Evolutionary conservation across 2,329 filamentous ascomycete genomes (phyloP).

Genomic region (Nemania bipapillata): DNA sequence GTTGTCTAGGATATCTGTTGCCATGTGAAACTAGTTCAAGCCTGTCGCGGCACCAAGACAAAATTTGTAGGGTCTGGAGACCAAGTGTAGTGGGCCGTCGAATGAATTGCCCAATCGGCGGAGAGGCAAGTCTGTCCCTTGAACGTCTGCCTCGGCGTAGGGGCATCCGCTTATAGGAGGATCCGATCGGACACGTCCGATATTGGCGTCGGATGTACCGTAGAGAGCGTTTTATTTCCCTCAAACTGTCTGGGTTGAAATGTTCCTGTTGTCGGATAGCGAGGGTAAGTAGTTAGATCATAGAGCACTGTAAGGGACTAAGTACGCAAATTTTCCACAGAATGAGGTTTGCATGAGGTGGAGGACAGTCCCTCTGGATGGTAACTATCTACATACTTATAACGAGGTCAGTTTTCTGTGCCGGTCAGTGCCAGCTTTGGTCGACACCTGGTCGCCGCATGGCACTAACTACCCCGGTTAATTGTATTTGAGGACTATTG

Average conservation of each 20-base stretch:
- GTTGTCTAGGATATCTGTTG: conserved; percentile 4
- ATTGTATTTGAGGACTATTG: too few relatives aligned
- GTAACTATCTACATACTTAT: neutral
- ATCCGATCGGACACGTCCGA: conserved; percentile 36
- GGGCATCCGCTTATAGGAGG: conserved; percentile 17
- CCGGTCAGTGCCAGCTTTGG: neutral
- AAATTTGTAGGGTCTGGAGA: conserved; percentile 51
- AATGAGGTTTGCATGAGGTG: neutral
- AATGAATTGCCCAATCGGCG: conserved; percentile 46
- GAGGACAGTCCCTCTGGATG: neutral
- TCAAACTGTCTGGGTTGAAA: conserved; percentile 7
- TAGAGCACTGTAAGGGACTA: neutral
- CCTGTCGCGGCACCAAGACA: conserved; percentile 44
- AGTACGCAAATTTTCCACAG: too few relatives aligned
- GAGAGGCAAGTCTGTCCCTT: conserved; percentile 25
- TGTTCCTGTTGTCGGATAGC: neutral
- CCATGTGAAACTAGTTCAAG: conserved; percentile 43
- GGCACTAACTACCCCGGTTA: neutral
- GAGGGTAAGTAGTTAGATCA: neutral
- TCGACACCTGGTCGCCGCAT: neutral
- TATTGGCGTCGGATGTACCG: conserved; percentile 23
- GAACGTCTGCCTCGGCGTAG: conserved; percentile 44
- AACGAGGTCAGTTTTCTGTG: neutral
- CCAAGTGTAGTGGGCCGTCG: conserved; percentile 40
- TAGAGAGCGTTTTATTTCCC: conserved; percentile 32